Evolutionary conservation across 176 grass and related monocot genomes (phyloP).

Genomic region (Elaeis guineensis): DNA sequence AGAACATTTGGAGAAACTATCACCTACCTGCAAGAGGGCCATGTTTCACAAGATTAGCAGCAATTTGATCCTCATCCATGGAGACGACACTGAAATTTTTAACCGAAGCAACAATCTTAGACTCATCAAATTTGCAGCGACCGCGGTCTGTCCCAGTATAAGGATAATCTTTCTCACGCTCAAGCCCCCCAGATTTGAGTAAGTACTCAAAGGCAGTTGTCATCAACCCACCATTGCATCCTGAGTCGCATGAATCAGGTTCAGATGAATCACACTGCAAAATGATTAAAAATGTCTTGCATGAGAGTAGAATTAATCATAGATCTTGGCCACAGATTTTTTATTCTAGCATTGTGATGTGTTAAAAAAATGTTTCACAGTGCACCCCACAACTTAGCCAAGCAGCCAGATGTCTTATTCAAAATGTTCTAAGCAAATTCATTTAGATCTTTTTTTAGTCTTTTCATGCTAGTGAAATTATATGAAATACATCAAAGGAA

Average conservation of each 20-base stretch:
- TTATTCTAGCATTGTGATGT: no score
- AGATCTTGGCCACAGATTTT: no score
- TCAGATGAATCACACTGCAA: slow-evolving; percentile 17
- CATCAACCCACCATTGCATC: slow-evolving; percentile 15
- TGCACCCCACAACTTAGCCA: no score
- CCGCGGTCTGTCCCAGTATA: slow-evolving; percentile 5
- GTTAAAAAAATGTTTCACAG: no score
- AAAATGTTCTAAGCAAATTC: no score
- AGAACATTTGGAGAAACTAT: no score
- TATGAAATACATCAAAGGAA: no score
- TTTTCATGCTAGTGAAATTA: no score
- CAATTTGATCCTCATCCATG: slow-evolving; percentile 11
- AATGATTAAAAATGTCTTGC: neutral
- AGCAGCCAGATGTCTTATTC: no score
- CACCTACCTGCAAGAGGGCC: slow-evolving; percentile 10
- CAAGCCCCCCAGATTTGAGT: slow-evolving; percentile 8
- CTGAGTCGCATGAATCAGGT: slow-evolving; percentile 3
- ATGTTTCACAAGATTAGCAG: slow-evolving; percentile 13
- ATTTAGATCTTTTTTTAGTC: no score
- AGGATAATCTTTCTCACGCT: slow-evolving; percentile 17
- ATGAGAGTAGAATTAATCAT: no score
- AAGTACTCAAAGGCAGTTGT: slow-evolving; percentile 16
- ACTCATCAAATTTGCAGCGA: slow-evolving; percentile 8
- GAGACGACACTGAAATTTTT: slow-evolving; percentile 5
- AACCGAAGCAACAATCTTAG: slow-evolving; percentile 14